A percentile compares a stretch with the other conserved stretches of the same genome.
Evolutionary conservation across 2,329 filamentous ascomycete species (phyloP).

Genomic region (Emericellopsis atlantica): DNA sequence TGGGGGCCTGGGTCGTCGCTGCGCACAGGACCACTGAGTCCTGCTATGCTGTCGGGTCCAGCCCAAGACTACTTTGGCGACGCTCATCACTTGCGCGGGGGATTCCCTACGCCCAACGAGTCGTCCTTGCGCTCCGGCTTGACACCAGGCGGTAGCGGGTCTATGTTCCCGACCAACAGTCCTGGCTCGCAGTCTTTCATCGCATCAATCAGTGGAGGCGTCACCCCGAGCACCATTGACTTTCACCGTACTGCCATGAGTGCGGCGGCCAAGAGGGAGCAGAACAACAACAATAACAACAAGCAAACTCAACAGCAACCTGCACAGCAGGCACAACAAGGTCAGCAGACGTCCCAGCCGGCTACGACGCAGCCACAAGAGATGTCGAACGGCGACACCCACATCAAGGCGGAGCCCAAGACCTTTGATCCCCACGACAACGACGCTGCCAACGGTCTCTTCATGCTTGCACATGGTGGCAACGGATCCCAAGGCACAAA

Average conservation of each 20-base stretch:
- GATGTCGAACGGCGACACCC: slow-evolving; percentile 22
- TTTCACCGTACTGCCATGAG: slow-evolving; percentile 89
- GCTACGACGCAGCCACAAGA: slow-evolving; percentile 44
- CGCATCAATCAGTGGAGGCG: slow-evolving; percentile 65
- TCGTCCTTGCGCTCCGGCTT: slow-evolving; percentile 83
- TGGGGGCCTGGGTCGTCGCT: slow-evolving; percentile 69
- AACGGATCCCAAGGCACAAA: slow-evolving; percentile 40
- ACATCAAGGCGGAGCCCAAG: slow-evolving; percentile 35
- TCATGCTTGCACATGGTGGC: slow-evolving; percentile 65
- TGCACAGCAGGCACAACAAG: slow-evolving; percentile 9
- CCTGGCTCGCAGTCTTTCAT: slow-evolving; percentile 78
- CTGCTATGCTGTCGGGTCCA: slow-evolving; percentile 90
- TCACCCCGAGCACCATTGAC: slow-evolving; percentile 82
- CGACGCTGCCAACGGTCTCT: slow-evolving; percentile 88
- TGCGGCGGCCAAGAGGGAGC: slow-evolving; percentile 52
- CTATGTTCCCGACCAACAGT: slow-evolving; percentile 90
- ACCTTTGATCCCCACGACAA: slow-evolving; percentile 83
- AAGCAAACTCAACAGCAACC: slow-evolving; percentile 21
- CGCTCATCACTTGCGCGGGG: slow-evolving; percentile 62
- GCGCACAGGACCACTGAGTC: slow-evolving; percentile 84
- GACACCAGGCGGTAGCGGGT: slow-evolving; percentile 87
- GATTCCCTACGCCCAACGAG: slow-evolving; percentile 92
- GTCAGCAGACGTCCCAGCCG: slow-evolving; percentile 6
- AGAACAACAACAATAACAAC: slow-evolving; percentile 15
- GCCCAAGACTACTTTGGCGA: slow-evolving; percentile 80